Percentiles rank a stretch among this genome's conserved stretches.
phyloP scores from a whole-genome alignment of 2,329 filamentous ascomycete species.

The Hypoxylon sp. region DNA sequence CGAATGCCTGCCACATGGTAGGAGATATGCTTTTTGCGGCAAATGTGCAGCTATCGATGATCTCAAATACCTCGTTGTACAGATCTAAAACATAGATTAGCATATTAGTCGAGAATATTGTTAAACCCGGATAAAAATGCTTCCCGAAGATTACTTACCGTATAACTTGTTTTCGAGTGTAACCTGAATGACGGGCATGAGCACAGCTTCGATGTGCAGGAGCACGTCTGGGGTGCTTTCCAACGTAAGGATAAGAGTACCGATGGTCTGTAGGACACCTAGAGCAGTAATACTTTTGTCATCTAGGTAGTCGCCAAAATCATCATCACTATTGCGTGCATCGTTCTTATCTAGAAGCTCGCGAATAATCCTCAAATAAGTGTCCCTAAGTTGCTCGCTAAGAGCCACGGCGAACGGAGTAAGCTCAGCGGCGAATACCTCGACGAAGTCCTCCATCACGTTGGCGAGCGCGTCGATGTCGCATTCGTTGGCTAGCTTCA shows the following conservation, averaged over 20 bases:
- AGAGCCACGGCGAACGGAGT: conserved; percentile 97
- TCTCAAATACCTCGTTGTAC: conserved; percentile 98
- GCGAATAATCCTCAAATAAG: conserved; percentile 90
- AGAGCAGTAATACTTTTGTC: conserved; percentile 99
- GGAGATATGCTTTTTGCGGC: conserved; percentile 94
- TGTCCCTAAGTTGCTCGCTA: conserved; percentile 94
- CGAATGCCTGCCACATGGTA: conserved; percentile 99
- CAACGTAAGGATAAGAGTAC: conserved; percentile 93
- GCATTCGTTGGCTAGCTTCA: conserved; percentile 97
- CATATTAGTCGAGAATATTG: conserved; percentile 37
- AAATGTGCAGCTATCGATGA: conserved; percentile 99
- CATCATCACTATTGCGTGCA: conserved; percentile 76
- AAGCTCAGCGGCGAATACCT: conserved; percentile 96
- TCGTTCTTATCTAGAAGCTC: conserved; percentile 90
- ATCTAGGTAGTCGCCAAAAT: conserved; percentile 90
- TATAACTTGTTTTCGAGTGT: conserved; percentile 98
- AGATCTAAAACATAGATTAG: conserved; percentile 70
- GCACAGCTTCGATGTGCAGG: conserved; percentile 89
- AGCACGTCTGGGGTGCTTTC: conserved; percentile 98
- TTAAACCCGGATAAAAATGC: too few species aligned
- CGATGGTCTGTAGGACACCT: conserved; percentile 96
- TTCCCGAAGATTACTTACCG: conserved; percentile 58
- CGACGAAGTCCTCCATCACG: conserved; percentile 99
- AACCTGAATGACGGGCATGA: conserved; percentile 97
- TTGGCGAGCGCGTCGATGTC: conserved; percentile 97